Conservation (phyloP, 139 green algal species). For the Closterium sp. region DNA sequence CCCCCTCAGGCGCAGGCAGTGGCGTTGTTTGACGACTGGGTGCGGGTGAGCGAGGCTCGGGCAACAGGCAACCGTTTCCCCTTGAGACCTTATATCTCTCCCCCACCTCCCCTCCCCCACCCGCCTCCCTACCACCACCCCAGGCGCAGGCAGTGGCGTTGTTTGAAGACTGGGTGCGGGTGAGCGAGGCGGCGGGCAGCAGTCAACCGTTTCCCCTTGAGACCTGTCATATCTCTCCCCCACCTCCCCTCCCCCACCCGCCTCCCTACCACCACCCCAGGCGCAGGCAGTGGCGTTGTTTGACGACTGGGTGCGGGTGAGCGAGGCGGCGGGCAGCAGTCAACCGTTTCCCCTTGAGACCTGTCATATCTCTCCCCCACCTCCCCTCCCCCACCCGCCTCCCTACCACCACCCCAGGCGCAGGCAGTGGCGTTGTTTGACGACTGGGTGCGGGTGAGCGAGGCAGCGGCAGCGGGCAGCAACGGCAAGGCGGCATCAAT, state of each 20-base stretch:
- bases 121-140: no score
- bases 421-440: conserved; percentile 66
- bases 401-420: no score
- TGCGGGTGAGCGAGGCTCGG: conserved; percentile 68
- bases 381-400: no score
- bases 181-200: conserved; percentile 61
- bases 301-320: conserved; percentile 85
- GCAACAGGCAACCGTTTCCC: no score
- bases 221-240: not conserved
- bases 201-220: conserved; percentile 44
- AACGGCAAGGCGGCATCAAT: conserved; percentile 66
- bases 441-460: conserved; percentile 81
- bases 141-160: no score
- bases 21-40: conserved; percentile 89
- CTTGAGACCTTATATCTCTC: no score
- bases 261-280: no score
- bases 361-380: not conserved
- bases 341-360: conserved; percentile 43
- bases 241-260: no score
- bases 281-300: conserved; percentile 54
- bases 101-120: no score
- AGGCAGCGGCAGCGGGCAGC: conserved; percentile 53
- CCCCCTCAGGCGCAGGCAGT: conserved; percentile 56
- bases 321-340: conserved; percentile 56
- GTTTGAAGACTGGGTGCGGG: conserved; percentile 88